Evolutionary conservation across 169 alveolate genomes (phyloP).

Genomic region (Cryptosporidium parvum): DNA sequence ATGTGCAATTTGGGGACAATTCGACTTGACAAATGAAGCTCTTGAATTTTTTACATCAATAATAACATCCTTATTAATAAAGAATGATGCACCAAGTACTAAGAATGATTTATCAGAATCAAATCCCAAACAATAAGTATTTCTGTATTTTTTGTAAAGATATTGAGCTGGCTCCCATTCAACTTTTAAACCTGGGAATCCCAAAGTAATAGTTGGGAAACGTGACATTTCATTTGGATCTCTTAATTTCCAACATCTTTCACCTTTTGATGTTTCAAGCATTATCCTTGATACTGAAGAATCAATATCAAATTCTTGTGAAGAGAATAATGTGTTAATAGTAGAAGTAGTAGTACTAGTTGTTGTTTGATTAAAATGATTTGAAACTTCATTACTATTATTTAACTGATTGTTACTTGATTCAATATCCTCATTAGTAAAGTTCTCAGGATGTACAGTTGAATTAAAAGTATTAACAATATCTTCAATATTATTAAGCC

Average conservation of each 20-base stretch:
- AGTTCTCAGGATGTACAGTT: constrained; percentile 36
- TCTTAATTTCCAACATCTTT: constrained; percentile 59
- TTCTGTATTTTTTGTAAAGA: constrained; percentile 62
- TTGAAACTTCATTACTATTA: neutral
- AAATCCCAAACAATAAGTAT: constrained; percentile 71
- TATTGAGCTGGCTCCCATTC: constrained; percentile 67
- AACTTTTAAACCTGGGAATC: constrained; percentile 39
- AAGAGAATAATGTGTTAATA: neutral
- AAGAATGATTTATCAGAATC: constrained; percentile 54
- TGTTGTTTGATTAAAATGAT: no score
- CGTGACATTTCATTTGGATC: constrained; percentile 61
- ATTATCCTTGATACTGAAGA: constrained; percentile 51
- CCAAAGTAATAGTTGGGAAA: constrained; percentile 58
- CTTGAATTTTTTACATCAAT: constrained; percentile 63
- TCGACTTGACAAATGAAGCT: constrained; percentile 55
- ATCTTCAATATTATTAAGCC: constrained; percentile 3
- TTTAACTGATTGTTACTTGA: neutral
- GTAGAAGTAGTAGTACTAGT: neutral
- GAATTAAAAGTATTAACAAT: constrained; percentile 23
- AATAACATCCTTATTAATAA: constrained; percentile 58
- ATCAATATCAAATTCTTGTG: constrained; percentile 20
- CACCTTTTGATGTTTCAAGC: constrained; percentile 70
- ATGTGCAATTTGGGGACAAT: constrained; percentile 68
- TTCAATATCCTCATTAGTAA: neutral
- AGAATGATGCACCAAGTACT: constrained; percentile 74